These are phyloP conservation scores for Herpetospermum pedunculosum DNA, from an alignment of 306 rosid genomes.

Conservation along the genomic window DNA sequence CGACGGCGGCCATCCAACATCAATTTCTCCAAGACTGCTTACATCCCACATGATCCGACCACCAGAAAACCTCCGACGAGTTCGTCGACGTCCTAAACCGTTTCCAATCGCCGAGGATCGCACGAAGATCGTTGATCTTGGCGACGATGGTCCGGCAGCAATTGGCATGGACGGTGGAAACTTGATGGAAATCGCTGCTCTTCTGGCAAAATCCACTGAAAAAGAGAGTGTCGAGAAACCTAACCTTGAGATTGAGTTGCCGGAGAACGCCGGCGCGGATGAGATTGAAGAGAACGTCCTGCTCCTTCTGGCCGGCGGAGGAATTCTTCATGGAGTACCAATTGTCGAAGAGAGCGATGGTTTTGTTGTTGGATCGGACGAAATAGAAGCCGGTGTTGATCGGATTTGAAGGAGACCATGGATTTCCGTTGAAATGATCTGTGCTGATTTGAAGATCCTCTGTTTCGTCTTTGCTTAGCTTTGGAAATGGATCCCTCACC, in stretches of 20 bases:
- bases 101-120: constrained; percentile 53
- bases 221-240: constrained; percentile 55
- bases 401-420: constrained; percentile 22
- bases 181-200: constrained; percentile 44
- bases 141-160: constrained; percentile 67
- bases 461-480: constrained; percentile 33
- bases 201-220: constrained; percentile 82
- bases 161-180: constrained; percentile 60
- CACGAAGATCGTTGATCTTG: constrained; percentile 39
- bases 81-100: constrained; percentile 21
- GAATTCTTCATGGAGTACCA: constrained; percentile 56
- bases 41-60: constrained; percentile 38
- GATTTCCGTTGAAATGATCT: constrained; percentile 30
- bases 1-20: background rate
- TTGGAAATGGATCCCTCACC: constrained; percentile 62
- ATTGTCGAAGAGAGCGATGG: constrained; percentile 40
- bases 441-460: constrained; percentile 67
- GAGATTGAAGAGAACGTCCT: constrained; percentile 47
- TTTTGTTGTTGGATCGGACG: constrained; percentile 49
- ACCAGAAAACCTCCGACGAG: constrained; percentile 5
- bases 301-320: constrained; percentile 50
- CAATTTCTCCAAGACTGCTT: constrained; percentile 37
- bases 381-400: constrained; percentile 79
- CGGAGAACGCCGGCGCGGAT: constrained; percentile 21
- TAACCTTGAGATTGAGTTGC: constrained; percentile 37